Evolutionary conservation across 2,329 filamentous ascomycete species (phyloP).

Genomic region (Penicillium sp.): DNA sequence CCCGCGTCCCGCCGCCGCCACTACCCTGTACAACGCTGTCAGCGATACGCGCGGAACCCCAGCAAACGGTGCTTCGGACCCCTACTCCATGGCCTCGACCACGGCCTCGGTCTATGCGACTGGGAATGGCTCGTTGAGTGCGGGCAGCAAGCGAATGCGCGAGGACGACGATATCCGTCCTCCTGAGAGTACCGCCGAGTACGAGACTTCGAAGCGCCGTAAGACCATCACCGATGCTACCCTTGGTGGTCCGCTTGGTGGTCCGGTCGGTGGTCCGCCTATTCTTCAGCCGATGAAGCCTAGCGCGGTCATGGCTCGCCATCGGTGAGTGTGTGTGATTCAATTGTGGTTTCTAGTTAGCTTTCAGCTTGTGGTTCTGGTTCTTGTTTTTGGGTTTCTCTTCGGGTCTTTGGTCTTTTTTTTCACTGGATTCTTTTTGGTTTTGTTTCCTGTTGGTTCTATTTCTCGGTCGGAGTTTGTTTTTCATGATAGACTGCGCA

Average conservation of each 20-base stretch:
- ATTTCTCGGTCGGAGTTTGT: slow-evolving; percentile 11
- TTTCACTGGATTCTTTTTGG: slow-evolving; percentile 8
- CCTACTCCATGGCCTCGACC: slow-evolving; percentile 68
- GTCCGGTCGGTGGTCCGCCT: slow-evolving; percentile 43
- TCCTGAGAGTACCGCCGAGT: slow-evolving; percentile 61
- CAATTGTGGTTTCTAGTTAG: background rate
- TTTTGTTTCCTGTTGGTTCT: background rate
- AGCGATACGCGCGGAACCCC: slow-evolving; percentile 70
- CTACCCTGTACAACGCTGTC: slow-evolving; percentile 86
- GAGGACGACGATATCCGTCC: slow-evolving; percentile 68
- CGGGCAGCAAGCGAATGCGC: slow-evolving; percentile 59
- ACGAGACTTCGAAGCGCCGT: slow-evolving; percentile 68
- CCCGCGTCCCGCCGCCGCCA: slow-evolving; percentile 68
- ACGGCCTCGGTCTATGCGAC: slow-evolving; percentile 55
- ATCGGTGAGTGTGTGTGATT: slow-evolving; percentile 30
- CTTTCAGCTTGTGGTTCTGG: slow-evolving; percentile 14
- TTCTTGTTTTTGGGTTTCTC: background rate
- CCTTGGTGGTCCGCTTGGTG: slow-evolving; percentile 51
- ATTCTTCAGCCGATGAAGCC: slow-evolving; percentile 47
- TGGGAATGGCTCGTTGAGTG: slow-evolving; percentile 63
- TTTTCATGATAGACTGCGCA: slow-evolving; percentile 24
- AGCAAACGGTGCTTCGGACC: slow-evolving; percentile 67
- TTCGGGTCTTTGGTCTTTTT: background rate
- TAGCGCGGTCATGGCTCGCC: slow-evolving; percentile 42
- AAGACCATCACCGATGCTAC: slow-evolving; percentile 69